These are phyloP conservation scores for Geotrichum candidum DNA, from an alignment of 1,139 yeast genomes.

Conservation along the genomic window DNA sequence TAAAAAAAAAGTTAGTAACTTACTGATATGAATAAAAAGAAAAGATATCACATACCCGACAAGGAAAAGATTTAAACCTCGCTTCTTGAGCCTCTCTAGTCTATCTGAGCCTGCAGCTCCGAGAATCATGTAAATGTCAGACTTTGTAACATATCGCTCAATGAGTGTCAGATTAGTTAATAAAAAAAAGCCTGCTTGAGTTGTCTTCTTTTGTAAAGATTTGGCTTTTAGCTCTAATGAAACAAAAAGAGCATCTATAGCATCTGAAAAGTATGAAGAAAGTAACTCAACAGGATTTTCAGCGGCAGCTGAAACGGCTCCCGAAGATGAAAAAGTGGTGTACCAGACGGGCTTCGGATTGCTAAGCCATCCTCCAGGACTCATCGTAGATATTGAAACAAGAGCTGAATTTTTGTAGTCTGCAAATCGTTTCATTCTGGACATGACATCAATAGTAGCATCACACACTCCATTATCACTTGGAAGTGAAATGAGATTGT, in stretches of 20 bases:
- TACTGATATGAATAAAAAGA: not conserved
- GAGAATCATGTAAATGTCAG: slow-evolving; percentile 50
- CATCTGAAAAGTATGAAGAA: slow-evolving; percentile 63
- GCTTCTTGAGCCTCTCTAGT: slow-evolving; percentile 61
- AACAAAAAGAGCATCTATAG: slow-evolving; percentile 65
- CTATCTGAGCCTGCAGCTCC: slow-evolving; percentile 64
- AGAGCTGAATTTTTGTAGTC: slow-evolving; percentile 55
- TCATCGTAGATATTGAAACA: slow-evolving; percentile 46
- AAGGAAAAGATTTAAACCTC: slow-evolving; percentile 68
- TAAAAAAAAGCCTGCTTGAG: slow-evolving; percentile 59
- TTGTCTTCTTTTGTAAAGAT: slow-evolving; percentile 32
- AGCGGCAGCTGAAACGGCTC: slow-evolving; percentile 29
- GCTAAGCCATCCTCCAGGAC: slow-evolving; percentile 68
- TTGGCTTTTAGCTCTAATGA: slow-evolving; percentile 53
- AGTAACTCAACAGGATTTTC: slow-evolving; percentile 44
- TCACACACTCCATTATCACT: slow-evolving; percentile 65
- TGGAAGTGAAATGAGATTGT: slow-evolving; percentile 41
- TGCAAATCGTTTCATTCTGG: slow-evolving; percentile 56
- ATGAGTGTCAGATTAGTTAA: slow-evolving; percentile 67
- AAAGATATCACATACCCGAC: slow-evolving; percentile 40
- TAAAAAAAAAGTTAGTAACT: not conserved
- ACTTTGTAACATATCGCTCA: slow-evolving; percentile 65
- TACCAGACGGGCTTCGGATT: slow-evolving; percentile 29
- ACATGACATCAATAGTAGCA: slow-evolving; percentile 59
- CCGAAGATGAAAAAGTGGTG: slow-evolving; percentile 46